These are phyloP conservation scores for Chlorella sp. DNA, from an alignment of 139 green algal species.

Conservation along the genomic window DNA sequence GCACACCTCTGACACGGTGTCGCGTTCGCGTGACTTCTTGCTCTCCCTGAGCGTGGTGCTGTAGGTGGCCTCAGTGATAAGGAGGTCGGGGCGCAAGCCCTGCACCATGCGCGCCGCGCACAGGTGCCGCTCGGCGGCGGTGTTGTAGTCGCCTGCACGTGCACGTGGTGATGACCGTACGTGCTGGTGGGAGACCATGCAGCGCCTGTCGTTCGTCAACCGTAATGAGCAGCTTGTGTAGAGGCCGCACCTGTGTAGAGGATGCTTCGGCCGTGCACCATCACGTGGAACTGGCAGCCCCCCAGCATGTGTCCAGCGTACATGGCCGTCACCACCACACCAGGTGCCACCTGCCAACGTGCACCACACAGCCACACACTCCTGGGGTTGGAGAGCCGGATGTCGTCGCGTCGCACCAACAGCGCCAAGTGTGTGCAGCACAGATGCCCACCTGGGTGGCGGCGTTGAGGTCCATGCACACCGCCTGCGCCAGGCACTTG, in stretches of 20 bases:
- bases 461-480: conserved; percentile 35
- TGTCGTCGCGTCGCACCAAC: no score
- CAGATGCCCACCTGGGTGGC: conserved; percentile 17
- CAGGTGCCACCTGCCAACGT: conserved; percentile 11
- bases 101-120: conserved; percentile 29
- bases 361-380: no score
- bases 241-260: conserved; percentile 33
- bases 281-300: conserved; percentile 54
- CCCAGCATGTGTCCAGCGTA: conserved; percentile 68
- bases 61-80: conserved; percentile 71
- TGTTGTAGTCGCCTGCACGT: conserved; percentile 65
- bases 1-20: conserved; percentile 38
- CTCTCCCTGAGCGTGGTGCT: conserved; percentile 56
- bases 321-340: conserved; percentile 43
- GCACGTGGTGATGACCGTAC: no score
- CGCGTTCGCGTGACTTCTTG: conserved; percentile 40
- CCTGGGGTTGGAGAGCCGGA: no score
- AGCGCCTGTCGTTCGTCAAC: no score
- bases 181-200: no score
- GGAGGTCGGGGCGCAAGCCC: conserved; percentile 46
- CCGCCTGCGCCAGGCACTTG: conserved; percentile 27
- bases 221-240: not conserved
- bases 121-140: conserved; percentile 56
- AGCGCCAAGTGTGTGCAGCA: no score
- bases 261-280: conserved; percentile 20